Evolutionary conservation across 1,139 yeast species (phyloP), one percentile per base, ranked within the genome.

Genomic region (Pichia sp.): DNA sequence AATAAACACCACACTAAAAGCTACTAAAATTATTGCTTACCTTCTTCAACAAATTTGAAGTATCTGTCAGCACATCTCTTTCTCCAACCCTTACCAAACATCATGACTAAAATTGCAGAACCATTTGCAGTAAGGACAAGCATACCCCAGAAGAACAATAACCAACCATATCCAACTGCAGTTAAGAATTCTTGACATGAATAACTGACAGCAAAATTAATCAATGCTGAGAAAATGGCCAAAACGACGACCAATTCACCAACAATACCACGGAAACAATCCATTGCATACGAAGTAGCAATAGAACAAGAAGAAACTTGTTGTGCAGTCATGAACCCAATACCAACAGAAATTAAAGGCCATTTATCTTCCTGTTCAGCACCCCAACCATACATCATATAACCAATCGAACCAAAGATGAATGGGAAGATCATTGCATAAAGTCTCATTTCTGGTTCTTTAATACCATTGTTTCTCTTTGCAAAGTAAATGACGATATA

Each of bases 311-410:
- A 70, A 31, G 81, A 68, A 44, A 73, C 70, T 74, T 75, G 75
- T 41, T 81, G 73, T 53, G 78, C 76, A 0, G 84, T 84, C 52
- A 81, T 69, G 17, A 42, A 41, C 36, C 55, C 44, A 5, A 34
- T 19, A 10, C 78, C 78, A 9, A 72, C 60, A 3, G 70, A 74
- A 0, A 75, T 61, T 8, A 71, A 58, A 1, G 72, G 65, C 78
- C 78, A 74, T 30, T 67, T 66, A 7, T 60, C 62, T 5, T 56
- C 60, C 45, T 62, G 18, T 65, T 57, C 59, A 18, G 81, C 71
- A 8, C 91, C 91, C 40, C 83, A 79, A 18, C 94, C 94, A 65
- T 85, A 84, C 76, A 86, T 70, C 51, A 85, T 70, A 54, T 84
- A 68, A 0, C 93, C 94, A 2, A 75, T 67, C 8, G 4, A 49